Base-by-base conservation (phyloP, 2,329 filamentous ascomycete species). In the Sporothrix mexicana region DNA sequence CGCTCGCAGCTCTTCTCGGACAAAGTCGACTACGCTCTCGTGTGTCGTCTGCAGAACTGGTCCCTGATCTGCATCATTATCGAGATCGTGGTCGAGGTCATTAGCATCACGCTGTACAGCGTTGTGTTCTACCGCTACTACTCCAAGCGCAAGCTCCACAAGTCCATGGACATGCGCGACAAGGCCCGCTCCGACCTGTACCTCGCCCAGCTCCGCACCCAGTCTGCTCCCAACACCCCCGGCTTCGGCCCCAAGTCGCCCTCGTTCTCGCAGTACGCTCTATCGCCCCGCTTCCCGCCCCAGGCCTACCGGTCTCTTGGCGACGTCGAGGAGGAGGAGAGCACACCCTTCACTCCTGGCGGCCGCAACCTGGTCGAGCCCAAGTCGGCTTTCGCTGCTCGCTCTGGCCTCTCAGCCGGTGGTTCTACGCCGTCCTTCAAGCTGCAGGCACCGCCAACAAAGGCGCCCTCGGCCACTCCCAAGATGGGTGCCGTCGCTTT, bases 41-140 rank as follows among this genome's bases (percentile, higher is more conserved):
- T 98, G 77, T 99, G 96, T 85, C 92, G 95, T 78, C 89, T 99
- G 78, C 84, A 98, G 89, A 96, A 97, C 84, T 99, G 96, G 96
- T 88, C 92, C 55, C 87, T 99, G 75, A 92, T 99, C 80, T 99
- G 96, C 88, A 95, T 95, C 83, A 92, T 99, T 80, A 98, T 99
- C 81, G 96, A 99, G 83, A 88, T 99, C 77, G 93, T 98, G 74
- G 88, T 99, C 78, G 96, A 98, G 80, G 88, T 93, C 77, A 92
- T 98, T 79, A 94, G 93, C 80, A 97, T 99, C 81, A 86, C 90
- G 71, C 93, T 99, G 79, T 99, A 99, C 87, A 94, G 89, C 79
- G 88, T 98, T 80, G 91, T 98, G 81, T 98, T 98, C 86, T 98
- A 97, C 87, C 93, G 96, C 78, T 97, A 97, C 88, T 97, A 95